These are phyloP conservation scores for Cardamine chenopodiifolia DNA, from an alignment of 345 rosid species.

Conservation along the genomic window DNA sequence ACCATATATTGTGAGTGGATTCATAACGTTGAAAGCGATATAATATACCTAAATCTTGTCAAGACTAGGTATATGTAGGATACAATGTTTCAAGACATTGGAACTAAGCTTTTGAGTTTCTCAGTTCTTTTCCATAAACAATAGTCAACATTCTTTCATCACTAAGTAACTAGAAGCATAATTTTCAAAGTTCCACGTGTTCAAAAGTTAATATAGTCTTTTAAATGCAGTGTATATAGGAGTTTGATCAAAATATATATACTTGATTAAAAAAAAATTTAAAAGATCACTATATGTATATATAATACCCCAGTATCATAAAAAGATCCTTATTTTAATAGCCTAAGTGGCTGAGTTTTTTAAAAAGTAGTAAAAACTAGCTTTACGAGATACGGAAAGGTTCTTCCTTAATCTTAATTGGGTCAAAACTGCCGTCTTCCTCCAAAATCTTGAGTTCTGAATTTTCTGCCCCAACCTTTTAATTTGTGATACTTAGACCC, in stretches of 20 bases:
- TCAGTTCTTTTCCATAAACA: background rate
- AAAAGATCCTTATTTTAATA: background rate
- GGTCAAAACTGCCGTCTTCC: slow-evolving; percentile 52
- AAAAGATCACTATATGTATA: too few species aligned
- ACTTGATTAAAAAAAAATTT: background rate
- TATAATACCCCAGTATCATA: background rate
- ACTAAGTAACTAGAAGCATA: slow-evolving; percentile 22
- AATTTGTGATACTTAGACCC: slow-evolving; percentile 15
- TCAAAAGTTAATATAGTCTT: background rate
- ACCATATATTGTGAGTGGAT: too few species aligned
- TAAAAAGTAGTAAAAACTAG: background rate
- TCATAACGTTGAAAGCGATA: background rate
- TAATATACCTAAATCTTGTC: background rate
- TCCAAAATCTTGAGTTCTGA: slow-evolving; percentile 10
- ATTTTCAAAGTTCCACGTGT: slow-evolving; percentile 22
- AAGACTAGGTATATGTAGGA: background rate
- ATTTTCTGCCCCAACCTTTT: slow-evolving; percentile 17
- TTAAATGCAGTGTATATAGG: background rate
- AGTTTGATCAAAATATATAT: background rate
- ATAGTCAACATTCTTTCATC: slow-evolving; percentile 9
- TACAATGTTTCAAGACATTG: slow-evolving; percentile 28
- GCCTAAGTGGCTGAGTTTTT: background rate
- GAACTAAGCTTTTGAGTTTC: slow-evolving; percentile 13
- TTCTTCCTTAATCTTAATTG: background rate
- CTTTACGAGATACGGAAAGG: background rate